phyloP scores from a whole-genome alignment of 768 basidiomycete genomes.

The Pilatotrama ljubarskyi region DNA sequence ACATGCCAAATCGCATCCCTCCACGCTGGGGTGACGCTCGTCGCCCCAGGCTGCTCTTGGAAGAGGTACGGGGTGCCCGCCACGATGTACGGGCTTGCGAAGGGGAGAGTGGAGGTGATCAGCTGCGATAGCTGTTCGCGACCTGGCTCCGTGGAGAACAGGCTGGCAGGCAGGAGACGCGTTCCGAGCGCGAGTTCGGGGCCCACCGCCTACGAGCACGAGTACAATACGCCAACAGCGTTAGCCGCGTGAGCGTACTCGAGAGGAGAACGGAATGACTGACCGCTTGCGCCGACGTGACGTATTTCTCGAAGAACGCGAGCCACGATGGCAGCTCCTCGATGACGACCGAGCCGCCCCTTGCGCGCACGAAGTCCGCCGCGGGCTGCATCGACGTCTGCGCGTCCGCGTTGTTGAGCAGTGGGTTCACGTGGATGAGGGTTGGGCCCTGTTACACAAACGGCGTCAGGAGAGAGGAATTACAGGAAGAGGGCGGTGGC shows the following conservation, averaged over 20 bases:
- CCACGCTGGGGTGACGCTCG: slow-evolving; percentile 33
- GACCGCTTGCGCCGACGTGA: slow-evolving; percentile 11
- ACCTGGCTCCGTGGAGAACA: slow-evolving; percentile 28
- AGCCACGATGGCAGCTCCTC: slow-evolving; percentile 26
- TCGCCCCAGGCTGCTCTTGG: slow-evolving; percentile 19
- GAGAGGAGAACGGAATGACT: background rate
- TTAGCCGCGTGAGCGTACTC: too few species aligned
- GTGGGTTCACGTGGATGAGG: slow-evolving; percentile 46
- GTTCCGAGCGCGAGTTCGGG: slow-evolving; percentile 26
- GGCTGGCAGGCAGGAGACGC: slow-evolving; percentile 30
- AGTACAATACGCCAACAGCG: too few species aligned
- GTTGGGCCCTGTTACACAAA: slow-evolving; percentile 21
- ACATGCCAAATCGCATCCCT: slow-evolving; percentile 30
- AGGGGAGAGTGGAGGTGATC: slow-evolving; percentile 25
- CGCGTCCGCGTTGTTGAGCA: slow-evolving; percentile 38
- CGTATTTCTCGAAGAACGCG: slow-evolving; percentile 36
- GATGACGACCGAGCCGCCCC: slow-evolving; percentile 33
- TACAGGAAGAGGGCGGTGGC: background rate
- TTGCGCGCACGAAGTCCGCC: slow-evolving; percentile 30
- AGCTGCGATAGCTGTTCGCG: slow-evolving; percentile 23
- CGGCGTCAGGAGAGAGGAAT: background rate
- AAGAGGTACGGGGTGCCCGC: slow-evolving; percentile 28
- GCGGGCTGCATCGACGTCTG: slow-evolving; percentile 38
- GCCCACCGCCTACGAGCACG: slow-evolving; percentile 29
- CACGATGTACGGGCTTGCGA: slow-evolving; percentile 27